Percentiles rank a stretch among this genome's conserved stretches.
Evolutionary conservation across 805 yeast species (phyloP).

Genomic region (Schizosaccharomyces osmophilus): DNA sequence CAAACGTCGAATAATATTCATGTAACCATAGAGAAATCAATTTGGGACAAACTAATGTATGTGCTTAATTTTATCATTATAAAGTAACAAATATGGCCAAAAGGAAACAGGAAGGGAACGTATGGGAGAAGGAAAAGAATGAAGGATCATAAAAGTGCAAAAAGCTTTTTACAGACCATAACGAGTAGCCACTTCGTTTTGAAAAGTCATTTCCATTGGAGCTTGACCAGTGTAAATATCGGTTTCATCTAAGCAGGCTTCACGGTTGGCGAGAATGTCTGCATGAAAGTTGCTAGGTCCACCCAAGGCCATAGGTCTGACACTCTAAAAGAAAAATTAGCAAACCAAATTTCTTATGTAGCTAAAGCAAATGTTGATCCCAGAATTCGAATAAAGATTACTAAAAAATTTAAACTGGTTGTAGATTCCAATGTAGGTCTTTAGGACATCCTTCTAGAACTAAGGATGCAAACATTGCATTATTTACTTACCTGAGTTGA

Average conservation of each 20-base stretch:
- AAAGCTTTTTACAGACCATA: not conserved
- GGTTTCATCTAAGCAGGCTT: conserved; percentile 71
- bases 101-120: too few relatives aligned
- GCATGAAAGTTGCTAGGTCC: conserved; percentile 35
- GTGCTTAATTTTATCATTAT: too few relatives aligned
- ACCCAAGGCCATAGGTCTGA: conserved; percentile 20
- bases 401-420: too few relatives aligned
- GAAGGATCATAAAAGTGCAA: not conserved
- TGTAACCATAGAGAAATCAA: too few relatives aligned
- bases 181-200: not conserved
- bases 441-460: too few relatives aligned
- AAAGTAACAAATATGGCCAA: too few relatives aligned
- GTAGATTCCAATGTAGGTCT: too few relatives aligned
- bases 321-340: not conserved
- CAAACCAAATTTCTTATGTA: not conserved
- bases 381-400: too few relatives aligned
- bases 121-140: not conserved
- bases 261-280: conserved; percentile 57
- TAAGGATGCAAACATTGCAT: conserved; percentile 16
- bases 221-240: conserved; percentile 26
- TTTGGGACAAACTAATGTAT: too few relatives aligned
- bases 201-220: conserved; percentile 1
- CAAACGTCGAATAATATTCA: too few relatives aligned
- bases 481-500: not conserved
- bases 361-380: too few relatives aligned